Evolutionary conservation across 371 early-diverging fungal genomes (phyloP).

Genomic region (Blyttiomyces sp.): DNA sequence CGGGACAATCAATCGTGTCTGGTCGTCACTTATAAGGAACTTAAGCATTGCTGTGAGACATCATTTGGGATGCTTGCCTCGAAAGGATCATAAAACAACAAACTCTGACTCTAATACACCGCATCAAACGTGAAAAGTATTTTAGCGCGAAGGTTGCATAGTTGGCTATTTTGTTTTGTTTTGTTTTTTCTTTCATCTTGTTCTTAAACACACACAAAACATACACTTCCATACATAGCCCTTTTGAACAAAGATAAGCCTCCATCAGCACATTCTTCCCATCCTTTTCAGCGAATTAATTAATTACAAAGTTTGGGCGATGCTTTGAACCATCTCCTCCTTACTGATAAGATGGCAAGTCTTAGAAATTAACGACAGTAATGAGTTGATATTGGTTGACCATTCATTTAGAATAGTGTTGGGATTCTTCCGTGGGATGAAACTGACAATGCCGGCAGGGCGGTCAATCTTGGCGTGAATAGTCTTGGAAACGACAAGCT

Average conservation of each 20-base stretch:
- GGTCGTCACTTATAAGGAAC: slow-evolving; percentile 85
- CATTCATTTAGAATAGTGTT: slow-evolving; percentile 88
- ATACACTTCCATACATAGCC: too few species aligned
- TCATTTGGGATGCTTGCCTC: too few species aligned
- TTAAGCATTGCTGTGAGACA: slow-evolving; percentile 80
- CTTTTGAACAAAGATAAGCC: too few species aligned
- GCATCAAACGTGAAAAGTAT: too few species aligned
- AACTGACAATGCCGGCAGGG: slow-evolving; percentile 83
- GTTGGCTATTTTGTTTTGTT: too few species aligned
- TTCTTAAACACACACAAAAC: too few species aligned
- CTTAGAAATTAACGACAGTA: slow-evolving; percentile 89
- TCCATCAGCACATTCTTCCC: too few species aligned
- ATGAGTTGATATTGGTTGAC: slow-evolving; percentile 81
- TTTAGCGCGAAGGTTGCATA: too few species aligned
- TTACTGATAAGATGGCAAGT: slow-evolving; percentile 95
- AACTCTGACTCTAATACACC: too few species aligned
- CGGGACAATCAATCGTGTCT: slow-evolving; percentile 92
- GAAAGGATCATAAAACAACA: too few species aligned
- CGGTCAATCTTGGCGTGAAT: slow-evolving; percentile 95
- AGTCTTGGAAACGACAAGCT: slow-evolving; percentile 88
- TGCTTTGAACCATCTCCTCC: slow-evolving; percentile 65
- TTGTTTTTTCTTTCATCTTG: too few species aligned
- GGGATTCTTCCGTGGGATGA: slow-evolving; percentile 74
- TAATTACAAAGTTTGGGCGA: slow-evolving; percentile 16
- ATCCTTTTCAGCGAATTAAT: too few species aligned